These are phyloP conservation scores for Syncephalastrum contaminatum DNA, from an alignment of 371 early-diverging fungal species.

Conservation along the genomic window DNA sequence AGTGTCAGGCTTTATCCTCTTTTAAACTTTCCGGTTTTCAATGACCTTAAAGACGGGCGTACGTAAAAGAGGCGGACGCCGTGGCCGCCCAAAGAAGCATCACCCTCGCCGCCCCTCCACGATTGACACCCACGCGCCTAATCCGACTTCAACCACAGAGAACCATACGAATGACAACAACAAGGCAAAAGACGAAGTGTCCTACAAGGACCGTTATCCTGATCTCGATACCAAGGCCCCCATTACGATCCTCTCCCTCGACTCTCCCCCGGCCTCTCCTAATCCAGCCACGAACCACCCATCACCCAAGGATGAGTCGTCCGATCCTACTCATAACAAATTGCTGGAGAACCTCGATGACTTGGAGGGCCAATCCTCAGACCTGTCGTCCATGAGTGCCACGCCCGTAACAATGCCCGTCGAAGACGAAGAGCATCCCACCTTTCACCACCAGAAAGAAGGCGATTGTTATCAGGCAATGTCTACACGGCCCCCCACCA, in stretches of 20 bases:
- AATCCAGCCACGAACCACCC: background rate
- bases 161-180: slow-evolving; percentile 8
- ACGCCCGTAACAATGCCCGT: background rate
- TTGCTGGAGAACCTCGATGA: background rate
- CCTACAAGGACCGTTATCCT: slow-evolving; percentile 80
- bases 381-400: slow-evolving; percentile 1
- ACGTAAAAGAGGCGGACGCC: slow-evolving; percentile 13
- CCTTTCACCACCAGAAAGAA: slow-evolving; percentile 20
- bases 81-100: slow-evolving; percentile 16
- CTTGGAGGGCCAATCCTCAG: slow-evolving; percentile 6
- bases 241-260: slow-evolving; percentile 40
- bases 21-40: background rate
- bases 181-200: slow-evolving; percentile 80
- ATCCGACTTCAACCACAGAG: slow-evolving; percentile 1
- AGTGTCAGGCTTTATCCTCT: background rate
- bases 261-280: slow-evolving; percentile 6
- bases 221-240: slow-evolving; percentile 63
- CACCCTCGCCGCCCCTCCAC: slow-evolving; percentile 1
- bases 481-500: slow-evolving; percentile 26
- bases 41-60: slow-evolving; percentile 21
- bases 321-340: background rate
- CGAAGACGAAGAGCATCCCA: slow-evolving; percentile 2
- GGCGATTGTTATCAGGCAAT: slow-evolving; percentile 27
- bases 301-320: background rate
- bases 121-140: background rate